These are phyloP conservation scores for Chaetomium sp. DNA, from an alignment of 2,329 filamentous ascomycete genomes.

Conservation along the genomic window DNA sequence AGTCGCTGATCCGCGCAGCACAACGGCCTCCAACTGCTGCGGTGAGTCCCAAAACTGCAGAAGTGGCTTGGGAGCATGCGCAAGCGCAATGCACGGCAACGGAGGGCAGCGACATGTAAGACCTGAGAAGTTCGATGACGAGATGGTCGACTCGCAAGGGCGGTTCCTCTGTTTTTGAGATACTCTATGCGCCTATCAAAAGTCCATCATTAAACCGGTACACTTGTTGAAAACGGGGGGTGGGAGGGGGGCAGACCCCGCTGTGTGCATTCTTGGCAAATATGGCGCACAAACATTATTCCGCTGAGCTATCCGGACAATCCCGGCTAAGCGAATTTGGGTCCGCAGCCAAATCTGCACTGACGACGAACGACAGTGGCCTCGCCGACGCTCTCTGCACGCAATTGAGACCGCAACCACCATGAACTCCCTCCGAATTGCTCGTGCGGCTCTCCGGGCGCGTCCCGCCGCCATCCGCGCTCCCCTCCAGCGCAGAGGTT, in stretches of 20 bases:
- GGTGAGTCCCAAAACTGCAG: neutral
- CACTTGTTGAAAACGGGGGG: neutral
- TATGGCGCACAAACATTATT: constrained; percentile 32
- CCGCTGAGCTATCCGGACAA: constrained; percentile 28
- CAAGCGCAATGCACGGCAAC: neutral
- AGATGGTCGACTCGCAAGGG: neutral
- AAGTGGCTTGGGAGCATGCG: neutral
- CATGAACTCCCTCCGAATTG: constrained; percentile 95
- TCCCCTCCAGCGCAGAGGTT: constrained; percentile 82
- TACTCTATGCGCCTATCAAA: neutral
- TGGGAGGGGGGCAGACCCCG: too few species aligned
- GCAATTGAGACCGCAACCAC: constrained; percentile 57
- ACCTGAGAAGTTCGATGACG: neutral
- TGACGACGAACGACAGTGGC: constrained; percentile 44
- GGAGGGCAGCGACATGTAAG: neutral
- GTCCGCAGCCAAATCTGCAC: constrained; percentile 46
- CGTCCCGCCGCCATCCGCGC: constrained; percentile 75
- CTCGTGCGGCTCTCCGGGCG: constrained; percentile 84
- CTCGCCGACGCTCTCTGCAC: constrained; percentile 49
- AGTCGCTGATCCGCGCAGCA: neutral
- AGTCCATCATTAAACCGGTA: neutral
- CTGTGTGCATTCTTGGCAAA: neutral
- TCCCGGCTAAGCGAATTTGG: constrained; percentile 37
- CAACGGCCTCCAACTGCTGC: neutral
- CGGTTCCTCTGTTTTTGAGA: neutral